These are phyloP conservation scores for Sporothrix inflata DNA, from an alignment of 2,329 filamentous ascomycete genomes.

Conservation along the genomic window DNA sequence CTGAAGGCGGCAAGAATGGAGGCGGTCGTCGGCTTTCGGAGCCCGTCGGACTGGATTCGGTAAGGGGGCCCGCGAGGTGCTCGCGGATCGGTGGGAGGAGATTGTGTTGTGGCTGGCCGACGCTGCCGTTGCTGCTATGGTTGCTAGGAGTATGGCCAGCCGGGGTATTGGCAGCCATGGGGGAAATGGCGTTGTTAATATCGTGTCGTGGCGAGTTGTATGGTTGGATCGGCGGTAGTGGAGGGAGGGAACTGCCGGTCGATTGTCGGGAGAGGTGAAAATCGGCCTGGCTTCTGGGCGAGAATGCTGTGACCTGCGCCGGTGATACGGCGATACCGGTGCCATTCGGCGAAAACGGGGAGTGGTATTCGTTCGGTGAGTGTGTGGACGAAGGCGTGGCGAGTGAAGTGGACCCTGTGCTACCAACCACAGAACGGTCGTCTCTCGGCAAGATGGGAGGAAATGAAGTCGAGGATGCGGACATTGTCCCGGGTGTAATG, in stretches of 20 bases:
- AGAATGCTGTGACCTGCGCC: background rate
- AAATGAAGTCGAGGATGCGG: background rate
- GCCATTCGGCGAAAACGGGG: conserved; percentile 5
- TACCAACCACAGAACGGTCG: background rate
- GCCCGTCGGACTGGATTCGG: conserved; percentile 18
- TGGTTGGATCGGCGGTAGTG: conserved; percentile 42
- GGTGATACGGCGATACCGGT: background rate
- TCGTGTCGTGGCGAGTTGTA: conserved; percentile 46
- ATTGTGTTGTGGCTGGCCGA: background rate
- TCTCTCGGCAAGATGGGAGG: background rate
- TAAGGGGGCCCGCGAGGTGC: background rate
- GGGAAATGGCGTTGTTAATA: conserved; percentile 39
- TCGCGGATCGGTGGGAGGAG: conserved; percentile 16
- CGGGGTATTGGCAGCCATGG: background rate
- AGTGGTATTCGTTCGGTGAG: conserved; percentile 22
- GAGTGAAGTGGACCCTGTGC: background rate
- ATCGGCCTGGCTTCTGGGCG: background rate
- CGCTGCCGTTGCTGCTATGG: background rate
- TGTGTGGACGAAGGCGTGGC: conserved; percentile 25
- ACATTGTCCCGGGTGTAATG: background rate
- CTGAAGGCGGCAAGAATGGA: conserved; percentile 39
- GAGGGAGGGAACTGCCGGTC: conserved; percentile 25
- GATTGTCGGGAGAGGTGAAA: background rate
- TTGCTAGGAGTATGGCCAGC: background rate
- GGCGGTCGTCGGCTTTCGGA: background rate